phyloP scores from a whole-genome alignment of 2,329 filamentous ascomycete species.

The Calonectria henricotiae region DNA sequence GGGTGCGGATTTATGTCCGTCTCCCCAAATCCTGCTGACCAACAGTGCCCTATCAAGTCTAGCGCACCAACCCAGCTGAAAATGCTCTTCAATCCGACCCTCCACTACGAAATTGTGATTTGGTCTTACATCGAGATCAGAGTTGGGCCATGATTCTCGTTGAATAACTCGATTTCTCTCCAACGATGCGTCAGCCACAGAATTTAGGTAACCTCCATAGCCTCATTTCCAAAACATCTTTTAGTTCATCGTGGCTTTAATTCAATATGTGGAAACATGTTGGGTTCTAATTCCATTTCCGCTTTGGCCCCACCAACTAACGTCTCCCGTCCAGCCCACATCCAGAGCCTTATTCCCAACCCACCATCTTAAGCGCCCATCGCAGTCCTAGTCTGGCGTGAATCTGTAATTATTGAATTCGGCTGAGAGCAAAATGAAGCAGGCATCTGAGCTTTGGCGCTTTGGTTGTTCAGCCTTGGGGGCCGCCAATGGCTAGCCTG shows the following conservation, averaged over 20 bases:
- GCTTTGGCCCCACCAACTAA: not conserved
- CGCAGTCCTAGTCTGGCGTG: not conserved
- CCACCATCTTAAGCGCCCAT: not conserved
- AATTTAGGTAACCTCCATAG: not conserved
- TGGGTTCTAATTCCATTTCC: not conserved
- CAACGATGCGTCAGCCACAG: not conserved
- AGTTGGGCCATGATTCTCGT: too few relatives aligned
- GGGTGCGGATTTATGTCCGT: not conserved
- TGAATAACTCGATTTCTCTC: not conserved
- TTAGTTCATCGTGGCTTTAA: too few relatives aligned
- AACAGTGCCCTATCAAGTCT: not conserved
- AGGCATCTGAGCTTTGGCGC: not conserved
- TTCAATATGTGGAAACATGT: not conserved
- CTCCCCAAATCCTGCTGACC: not conserved
- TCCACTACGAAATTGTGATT: not conserved
- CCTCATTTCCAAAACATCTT: too few relatives aligned
- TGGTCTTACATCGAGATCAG: not conserved
- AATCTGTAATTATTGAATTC: not conserved
- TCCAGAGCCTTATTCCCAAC: not conserved
- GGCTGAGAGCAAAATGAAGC: not conserved
- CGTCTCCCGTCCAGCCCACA: not conserved
- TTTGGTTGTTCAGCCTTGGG: not conserved
- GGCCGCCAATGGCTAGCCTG: constrained; percentile 6
- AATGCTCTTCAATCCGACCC: too few relatives aligned
- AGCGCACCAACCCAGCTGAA: not conserved